phyloP scores from a whole-genome alignment of 352 stramenopile species.

The Proteromonas lacertae region DNA sequence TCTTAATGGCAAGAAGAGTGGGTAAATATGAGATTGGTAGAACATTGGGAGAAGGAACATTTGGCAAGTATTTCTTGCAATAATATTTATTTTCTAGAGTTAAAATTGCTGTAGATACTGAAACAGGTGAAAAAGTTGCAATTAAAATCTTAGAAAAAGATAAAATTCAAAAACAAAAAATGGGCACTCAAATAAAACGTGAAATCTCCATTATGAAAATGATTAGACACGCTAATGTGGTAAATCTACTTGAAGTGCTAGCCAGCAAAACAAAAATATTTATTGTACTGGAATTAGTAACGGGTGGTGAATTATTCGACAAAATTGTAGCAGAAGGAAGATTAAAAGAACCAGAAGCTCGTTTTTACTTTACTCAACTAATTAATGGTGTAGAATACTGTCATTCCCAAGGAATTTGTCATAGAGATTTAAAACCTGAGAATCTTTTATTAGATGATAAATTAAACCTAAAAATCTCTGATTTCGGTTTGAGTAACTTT shows the following conservation, averaged over 20 bases:
- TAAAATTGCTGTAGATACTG: conserved; percentile 57
- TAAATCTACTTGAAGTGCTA: conserved; percentile 24
- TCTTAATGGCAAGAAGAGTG: conserved; percentile 20
- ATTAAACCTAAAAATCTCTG: conserved; percentile 87
- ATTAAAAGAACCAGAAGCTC: conserved; percentile 73
- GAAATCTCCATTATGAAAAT: conserved; percentile 97
- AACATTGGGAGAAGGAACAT: conserved; percentile 72
- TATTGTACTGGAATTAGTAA: conserved; percentile 34
- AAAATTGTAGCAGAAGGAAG: conserved; percentile 70
- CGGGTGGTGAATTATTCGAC: no score
- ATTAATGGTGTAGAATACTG: conserved; percentile 78
- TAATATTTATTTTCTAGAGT: conserved; percentile 1
- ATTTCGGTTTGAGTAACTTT: conserved; percentile 83
- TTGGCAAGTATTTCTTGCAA: conserved; percentile 35
- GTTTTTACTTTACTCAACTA: conserved; percentile 93
- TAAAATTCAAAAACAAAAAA: conserved; percentile 90
- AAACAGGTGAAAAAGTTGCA: conserved; percentile 62
- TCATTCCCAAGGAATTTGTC: conserved; percentile 65
- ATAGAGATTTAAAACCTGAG: conserved; percentile 63
- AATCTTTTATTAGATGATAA: conserved; percentile 78
- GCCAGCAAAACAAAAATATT: conserved; percentile 73
- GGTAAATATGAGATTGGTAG: conserved; percentile 84
- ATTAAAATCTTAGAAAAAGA: conserved; percentile 92
- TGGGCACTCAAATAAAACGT: conserved; percentile 88
- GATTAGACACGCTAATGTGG: conserved; percentile 27